Evolutionary conservation across 441 rosid species (phyloP).

Genomic region (Corymbia calophylla): DNA sequence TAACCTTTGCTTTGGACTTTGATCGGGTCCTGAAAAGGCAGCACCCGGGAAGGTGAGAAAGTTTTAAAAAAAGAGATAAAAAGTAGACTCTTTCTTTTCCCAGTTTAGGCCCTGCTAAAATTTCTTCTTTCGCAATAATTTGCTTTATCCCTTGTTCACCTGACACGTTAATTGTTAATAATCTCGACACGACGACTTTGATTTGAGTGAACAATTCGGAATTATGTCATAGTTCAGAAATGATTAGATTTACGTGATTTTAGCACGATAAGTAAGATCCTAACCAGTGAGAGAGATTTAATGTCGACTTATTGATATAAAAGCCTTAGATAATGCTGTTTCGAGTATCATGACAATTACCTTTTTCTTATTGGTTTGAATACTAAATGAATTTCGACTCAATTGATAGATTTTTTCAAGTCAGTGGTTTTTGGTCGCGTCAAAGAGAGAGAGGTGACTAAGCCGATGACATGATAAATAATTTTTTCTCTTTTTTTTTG

Average conservation of each 20-base stretch:
- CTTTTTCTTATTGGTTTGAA: neutral
- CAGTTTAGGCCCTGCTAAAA: neutral
- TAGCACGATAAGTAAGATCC: rapidly evolving
- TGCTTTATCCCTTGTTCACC: neutral
- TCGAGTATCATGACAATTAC: too few species aligned
- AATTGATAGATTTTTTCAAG: neutral
- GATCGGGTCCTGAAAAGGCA: neutral
- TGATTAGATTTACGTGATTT: neutral
- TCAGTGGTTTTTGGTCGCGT: neutral
- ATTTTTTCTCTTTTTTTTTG: neutral
- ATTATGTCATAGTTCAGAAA: rapidly evolving
- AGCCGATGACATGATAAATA: neutral
- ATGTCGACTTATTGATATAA: rapidly evolving
- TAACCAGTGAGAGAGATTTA: rapidly evolving
- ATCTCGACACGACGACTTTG: neutral
- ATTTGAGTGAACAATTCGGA: rapidly evolving
- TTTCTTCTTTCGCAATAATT: neutral
- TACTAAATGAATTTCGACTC: neutral
- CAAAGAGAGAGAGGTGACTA: neutral
- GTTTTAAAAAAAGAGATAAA: neutral
- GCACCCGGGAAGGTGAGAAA: neutral
- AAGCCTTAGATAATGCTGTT: neutral
- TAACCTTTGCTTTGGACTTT: neutral
- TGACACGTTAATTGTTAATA: too few species aligned
- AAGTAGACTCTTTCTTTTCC: too few species aligned